Percentiles rank a stretch among this genome's conserved stretches.
phyloP scores from a whole-genome alignment of 177 flowering plant genomes.

The Telopea speciosissima region DNA sequence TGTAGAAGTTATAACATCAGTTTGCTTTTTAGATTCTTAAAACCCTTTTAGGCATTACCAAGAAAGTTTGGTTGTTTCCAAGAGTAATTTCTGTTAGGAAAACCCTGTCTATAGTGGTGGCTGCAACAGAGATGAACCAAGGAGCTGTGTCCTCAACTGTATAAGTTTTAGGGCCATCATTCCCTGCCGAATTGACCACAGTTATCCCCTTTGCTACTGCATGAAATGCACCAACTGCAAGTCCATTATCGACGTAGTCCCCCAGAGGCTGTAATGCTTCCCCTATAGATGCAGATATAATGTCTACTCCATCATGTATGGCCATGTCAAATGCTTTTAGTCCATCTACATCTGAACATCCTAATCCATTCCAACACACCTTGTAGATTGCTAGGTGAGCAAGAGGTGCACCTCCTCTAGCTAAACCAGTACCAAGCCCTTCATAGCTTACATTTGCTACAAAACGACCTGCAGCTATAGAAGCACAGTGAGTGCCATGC shows the following conservation, averaged over 20 bases:
- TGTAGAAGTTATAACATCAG: background rate
- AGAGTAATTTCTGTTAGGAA: constrained; percentile 33
- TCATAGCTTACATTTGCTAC: constrained; percentile 31
- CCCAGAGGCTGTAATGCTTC: background rate
- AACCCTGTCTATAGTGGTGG: constrained; percentile 39
- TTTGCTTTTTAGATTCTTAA: no score
- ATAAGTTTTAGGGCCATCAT: background rate
- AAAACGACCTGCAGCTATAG: constrained; percentile 44
- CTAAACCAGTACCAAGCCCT: constrained; percentile 39
- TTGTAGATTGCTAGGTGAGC: constrained; percentile 24
- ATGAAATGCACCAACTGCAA: background rate
- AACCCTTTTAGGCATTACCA: background rate
- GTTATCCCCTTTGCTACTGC: constrained; percentile 5
- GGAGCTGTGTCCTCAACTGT: background rate
- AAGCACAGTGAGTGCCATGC: constrained; percentile 51
- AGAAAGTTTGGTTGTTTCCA: constrained; percentile 26
- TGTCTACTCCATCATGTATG: background rate
- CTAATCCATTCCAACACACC: background rate
- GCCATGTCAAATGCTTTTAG: background rate
- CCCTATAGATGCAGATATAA: background rate
- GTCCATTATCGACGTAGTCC: no score
- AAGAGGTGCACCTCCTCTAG: constrained; percentile 41
- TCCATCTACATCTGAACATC: no score
- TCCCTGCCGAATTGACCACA: background rate
- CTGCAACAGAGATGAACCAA: constrained; percentile 17